Evolutionary conservation across 257 asterid genomes (phyloP).

Genomic region (Gentiana macrophylla): DNA sequence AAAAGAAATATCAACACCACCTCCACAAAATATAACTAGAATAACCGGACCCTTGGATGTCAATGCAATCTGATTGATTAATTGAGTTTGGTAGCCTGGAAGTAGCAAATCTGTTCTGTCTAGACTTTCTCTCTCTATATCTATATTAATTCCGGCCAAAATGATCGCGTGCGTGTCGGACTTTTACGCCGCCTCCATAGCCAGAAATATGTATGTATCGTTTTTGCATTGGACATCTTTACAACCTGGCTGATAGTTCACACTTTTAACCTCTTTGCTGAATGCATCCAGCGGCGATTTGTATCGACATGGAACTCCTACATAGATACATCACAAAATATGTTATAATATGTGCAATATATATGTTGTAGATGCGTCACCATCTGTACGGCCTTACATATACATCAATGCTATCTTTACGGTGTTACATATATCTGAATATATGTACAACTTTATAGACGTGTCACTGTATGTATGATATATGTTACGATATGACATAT

Average conservation of each 20-base stretch:
- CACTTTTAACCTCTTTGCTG: constrained; percentile 3
- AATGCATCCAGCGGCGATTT: constrained; percentile 26
- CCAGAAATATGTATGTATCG: constrained; percentile 15
- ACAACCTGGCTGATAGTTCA: constrained; percentile 28
- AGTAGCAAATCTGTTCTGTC: constrained; percentile 26
- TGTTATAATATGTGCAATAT: not conserved
- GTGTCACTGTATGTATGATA: too few relatives aligned
- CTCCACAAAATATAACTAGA: constrained; percentile 32
- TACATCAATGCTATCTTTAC: too few relatives aligned
- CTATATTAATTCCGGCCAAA: constrained; percentile 26
- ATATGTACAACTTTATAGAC: too few relatives aligned
- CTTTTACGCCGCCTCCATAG: constrained; percentile 23
- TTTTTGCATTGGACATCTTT: constrained; percentile 21
- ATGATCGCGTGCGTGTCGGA: constrained; percentile 31
- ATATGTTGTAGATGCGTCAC: too few relatives aligned
- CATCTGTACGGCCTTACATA: too few relatives aligned
- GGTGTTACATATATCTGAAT: not conserved
- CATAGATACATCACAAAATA: not conserved
- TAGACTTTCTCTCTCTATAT: constrained; percentile 22
- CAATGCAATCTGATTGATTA: constrained; percentile 24
- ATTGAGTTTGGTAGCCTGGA: constrained; percentile 33
- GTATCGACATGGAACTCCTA: constrained; percentile 34
- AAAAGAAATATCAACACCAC: constrained; percentile 29
- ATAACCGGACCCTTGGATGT: constrained; percentile 23
- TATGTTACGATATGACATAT: too few relatives aligned